phyloP scores from a whole-genome alignment of 106 monocot species.

The Allium fistulosum region DNA sequence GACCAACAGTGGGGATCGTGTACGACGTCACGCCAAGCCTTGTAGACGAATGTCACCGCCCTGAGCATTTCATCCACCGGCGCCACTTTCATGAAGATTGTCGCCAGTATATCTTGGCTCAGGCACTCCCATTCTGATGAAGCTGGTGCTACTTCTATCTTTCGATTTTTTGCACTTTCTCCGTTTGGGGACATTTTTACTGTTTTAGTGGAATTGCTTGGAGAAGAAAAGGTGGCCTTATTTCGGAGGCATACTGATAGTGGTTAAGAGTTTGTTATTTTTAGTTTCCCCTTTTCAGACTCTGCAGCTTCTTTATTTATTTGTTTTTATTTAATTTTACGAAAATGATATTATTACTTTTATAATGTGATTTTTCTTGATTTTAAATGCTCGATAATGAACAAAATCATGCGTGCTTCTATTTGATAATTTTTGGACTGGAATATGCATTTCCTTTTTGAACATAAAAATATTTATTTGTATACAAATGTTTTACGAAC shows the following conservation, averaged over 20 bases:
- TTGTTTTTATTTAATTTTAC: too few relatives aligned
- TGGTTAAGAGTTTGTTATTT: neutral
- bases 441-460: too few relatives aligned
- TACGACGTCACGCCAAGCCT: conserved; percentile 31
- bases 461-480: too few relatives aligned
- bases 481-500: too few relatives aligned
- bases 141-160: neutral
- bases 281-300: neutral
- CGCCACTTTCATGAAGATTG: conserved; percentile 16
- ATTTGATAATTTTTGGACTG: too few relatives aligned
- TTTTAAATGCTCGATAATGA: too few relatives aligned
- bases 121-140: conserved; percentile 17
- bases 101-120: conserved; percentile 23
- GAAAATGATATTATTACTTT: too few relatives aligned
- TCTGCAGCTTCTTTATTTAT: neutral
- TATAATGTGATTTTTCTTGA: too few relatives aligned
- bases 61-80: conserved; percentile 16
- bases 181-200: neutral
- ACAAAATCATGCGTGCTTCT: too few relatives aligned
- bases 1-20: conserved; percentile 30
- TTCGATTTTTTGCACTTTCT: neutral
- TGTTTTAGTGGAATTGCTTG: too few relatives aligned
- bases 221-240: too few relatives aligned
- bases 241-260: too few relatives aligned
- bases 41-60: conserved; percentile 39